phyloP scores from a whole-genome alignment of 306 rosid genomes.

The Vigna radiata region DNA sequence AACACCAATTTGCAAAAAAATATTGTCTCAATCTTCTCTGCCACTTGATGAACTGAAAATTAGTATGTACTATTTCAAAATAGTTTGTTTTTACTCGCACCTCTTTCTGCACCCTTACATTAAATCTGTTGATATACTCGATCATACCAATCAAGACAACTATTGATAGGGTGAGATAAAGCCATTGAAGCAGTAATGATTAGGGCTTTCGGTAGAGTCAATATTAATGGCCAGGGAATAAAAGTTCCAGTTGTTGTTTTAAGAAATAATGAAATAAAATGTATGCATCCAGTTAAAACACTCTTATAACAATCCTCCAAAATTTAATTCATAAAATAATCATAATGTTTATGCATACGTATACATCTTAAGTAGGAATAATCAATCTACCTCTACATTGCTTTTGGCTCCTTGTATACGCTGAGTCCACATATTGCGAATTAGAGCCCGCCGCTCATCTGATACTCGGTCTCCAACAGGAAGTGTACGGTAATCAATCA shows the following conservation, averaged over 20 bases:
- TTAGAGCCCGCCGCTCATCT: constrained; percentile 91
- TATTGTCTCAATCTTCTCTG: not conserved
- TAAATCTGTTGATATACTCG: not conserved
- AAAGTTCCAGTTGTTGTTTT: constrained; percentile 21
- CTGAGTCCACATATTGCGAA: constrained; percentile 99
- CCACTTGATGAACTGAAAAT: not conserved
- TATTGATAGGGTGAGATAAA: constrained; percentile 13
- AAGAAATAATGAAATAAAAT: not conserved
- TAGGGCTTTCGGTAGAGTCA: not conserved
- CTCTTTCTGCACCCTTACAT: not conserved
- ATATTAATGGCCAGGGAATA: constrained; percentile 1
- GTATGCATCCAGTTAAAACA: constrained; percentile 30
- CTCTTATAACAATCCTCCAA: constrained; percentile 18
- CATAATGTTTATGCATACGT: constrained; percentile 3
- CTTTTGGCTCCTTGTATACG: constrained; percentile 95
- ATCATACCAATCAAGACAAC: constrained; percentile 7
- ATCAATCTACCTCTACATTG: constrained; percentile 81
- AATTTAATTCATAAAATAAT: constrained; percentile 34
- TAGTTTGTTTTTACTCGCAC: constrained; percentile 22
- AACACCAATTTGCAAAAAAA: too few relatives aligned
- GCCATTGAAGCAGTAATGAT: not conserved
- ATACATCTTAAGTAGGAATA: constrained; percentile 18
- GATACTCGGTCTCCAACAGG: constrained; percentile 76
- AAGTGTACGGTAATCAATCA: constrained; percentile 92
- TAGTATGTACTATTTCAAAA: not conserved